Evolutionary conservation across 129 eudicot species (phyloP).

Genomic region (Deinandra increscens): DNA sequence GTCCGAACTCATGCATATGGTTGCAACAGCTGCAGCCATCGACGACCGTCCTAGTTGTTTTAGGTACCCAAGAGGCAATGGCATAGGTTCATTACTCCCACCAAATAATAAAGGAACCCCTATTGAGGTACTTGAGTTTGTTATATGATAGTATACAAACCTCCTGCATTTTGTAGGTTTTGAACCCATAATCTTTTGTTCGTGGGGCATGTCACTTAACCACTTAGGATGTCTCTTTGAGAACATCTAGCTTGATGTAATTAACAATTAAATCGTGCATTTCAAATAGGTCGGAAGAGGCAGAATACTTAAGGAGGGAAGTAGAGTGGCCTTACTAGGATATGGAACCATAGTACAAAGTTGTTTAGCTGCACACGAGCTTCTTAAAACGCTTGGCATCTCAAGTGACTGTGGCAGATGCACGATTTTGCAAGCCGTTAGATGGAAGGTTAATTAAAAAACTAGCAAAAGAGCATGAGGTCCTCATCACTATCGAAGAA

Average conservation of each 20-base stretch:
- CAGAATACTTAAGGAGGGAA: constrained; percentile 43
- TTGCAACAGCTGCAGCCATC: constrained; percentile 49
- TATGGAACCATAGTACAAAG: constrained; percentile 48
- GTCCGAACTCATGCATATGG: constrained; percentile 53
- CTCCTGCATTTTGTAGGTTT: too few relatives aligned
- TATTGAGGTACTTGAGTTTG: constrained; percentile 29
- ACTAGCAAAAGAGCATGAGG: constrained; percentile 44
- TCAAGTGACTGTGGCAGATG: constrained; percentile 41
- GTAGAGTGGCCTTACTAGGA: constrained; percentile 45
- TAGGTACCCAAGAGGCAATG: constrained; percentile 55
- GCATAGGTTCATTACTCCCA: constrained; percentile 44
- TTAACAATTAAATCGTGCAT: not conserved
- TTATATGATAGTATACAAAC: too few relatives aligned
- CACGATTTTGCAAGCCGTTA: constrained; percentile 55
- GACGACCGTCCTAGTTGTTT: constrained; percentile 59
- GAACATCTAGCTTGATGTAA: not conserved
- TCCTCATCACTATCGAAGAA: constrained; percentile 40
- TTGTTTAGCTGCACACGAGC: constrained; percentile 40
- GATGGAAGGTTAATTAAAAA: constrained; percentile 35
- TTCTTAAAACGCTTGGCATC: constrained; percentile 32
- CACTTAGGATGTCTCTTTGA: too few relatives aligned
- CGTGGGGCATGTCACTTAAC: too few relatives aligned
- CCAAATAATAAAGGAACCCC: constrained; percentile 48
- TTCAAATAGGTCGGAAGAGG: constrained; percentile 47
- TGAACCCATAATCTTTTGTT: too few relatives aligned